Conservation (phyloP, 257 asterid species). For the Cruciata laevipes region DNA sequence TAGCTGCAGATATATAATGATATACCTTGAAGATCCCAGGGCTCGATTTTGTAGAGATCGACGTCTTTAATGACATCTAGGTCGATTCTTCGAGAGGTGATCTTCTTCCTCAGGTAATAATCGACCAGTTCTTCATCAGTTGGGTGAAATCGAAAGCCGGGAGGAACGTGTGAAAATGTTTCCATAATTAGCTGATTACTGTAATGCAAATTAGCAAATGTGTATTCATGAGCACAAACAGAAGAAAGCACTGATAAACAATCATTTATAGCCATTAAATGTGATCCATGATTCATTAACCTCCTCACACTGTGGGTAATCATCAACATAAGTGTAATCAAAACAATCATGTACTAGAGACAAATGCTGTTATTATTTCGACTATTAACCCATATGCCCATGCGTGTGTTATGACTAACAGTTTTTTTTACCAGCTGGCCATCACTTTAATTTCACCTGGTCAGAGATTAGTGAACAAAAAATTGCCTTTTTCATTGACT, state of each 20-base stretch:
- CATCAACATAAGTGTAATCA: constrained; percentile 3
- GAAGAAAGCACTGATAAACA: neutral
- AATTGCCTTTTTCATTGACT: neutral
- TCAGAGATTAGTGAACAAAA: neutral
- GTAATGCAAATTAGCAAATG: neutral
- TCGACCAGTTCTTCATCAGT: constrained; percentile 93
- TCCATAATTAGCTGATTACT: constrained; percentile 33
- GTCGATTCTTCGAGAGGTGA: constrained; percentile 49
- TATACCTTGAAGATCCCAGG: constrained; percentile 96
- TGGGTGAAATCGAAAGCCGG: constrained; percentile 92
- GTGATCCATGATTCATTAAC: neutral
- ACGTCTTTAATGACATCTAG: constrained; percentile 80
- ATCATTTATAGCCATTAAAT: neutral
- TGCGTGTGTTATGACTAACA: neutral
- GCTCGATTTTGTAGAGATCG: constrained; percentile 89
- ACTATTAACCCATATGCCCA: neutral
- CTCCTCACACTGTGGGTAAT: neutral
- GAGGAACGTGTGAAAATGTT: constrained; percentile 75
- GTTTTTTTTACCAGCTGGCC: too few species aligned
- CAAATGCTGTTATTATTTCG: neutral
- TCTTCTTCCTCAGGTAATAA: constrained; percentile 74
- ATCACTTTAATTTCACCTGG: too few species aligned
- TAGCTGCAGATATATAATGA: neutral
- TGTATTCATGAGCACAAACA: too few species aligned
- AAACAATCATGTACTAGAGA: neutral